A percentile compares a stretch with the other conserved stretches of the same genome.
phyloP scores from a whole-genome alignment of 352 stramenopile species.

The Phytophthora citrophthora region DNA sequence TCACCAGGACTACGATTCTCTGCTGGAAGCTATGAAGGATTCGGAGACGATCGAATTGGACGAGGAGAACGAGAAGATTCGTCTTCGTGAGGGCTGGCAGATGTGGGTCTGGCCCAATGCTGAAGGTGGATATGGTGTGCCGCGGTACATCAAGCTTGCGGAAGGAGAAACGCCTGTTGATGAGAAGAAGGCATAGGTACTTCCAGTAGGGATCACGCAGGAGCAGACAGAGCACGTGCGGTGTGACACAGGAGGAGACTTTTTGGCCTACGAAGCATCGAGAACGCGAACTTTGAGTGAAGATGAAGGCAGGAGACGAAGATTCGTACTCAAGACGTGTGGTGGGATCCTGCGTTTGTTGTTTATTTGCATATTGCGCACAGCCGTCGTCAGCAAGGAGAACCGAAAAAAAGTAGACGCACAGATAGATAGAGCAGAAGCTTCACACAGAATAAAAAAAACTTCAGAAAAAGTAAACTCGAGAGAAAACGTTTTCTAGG shows the following conservation, averaged over 20 bases:
- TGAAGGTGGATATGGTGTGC: constrained; percentile 86
- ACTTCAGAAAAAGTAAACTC: constrained; percentile 19
- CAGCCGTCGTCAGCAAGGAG: constrained; percentile 24
- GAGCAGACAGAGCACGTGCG: background rate
- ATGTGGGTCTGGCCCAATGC: constrained; percentile 91
- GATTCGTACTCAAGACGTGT: background rate
- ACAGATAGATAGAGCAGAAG: constrained; percentile 35
- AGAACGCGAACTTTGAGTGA: background rate
- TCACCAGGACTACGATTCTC: constrained; percentile 85
- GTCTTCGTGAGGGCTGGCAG: constrained; percentile 84
- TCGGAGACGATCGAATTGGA: constrained; percentile 82
- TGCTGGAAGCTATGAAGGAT: constrained; percentile 74
- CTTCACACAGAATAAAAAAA: constrained; percentile 23
- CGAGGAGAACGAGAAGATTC: constrained; percentile 91
- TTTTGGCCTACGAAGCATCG: background rate
- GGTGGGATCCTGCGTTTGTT: constrained; percentile 9
- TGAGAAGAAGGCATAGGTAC: constrained; percentile 36
- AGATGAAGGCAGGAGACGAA: background rate
- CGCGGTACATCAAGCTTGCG: constrained; percentile 87
- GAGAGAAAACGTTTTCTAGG: constrained; percentile 7
- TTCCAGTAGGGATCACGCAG: constrained; percentile 1
- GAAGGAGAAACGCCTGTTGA: constrained; percentile 37
- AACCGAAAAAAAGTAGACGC: constrained; percentile 40
- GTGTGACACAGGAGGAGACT: background rate
- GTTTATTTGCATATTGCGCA: constrained; percentile 31